Percentiles rank a stretch among this genome's conserved stretches.
These are phyloP conservation scores for Globomyces pollinis-pini DNA, from an alignment of 192 early-diverging fungal genomes.

Conservation along the genomic window DNA sequence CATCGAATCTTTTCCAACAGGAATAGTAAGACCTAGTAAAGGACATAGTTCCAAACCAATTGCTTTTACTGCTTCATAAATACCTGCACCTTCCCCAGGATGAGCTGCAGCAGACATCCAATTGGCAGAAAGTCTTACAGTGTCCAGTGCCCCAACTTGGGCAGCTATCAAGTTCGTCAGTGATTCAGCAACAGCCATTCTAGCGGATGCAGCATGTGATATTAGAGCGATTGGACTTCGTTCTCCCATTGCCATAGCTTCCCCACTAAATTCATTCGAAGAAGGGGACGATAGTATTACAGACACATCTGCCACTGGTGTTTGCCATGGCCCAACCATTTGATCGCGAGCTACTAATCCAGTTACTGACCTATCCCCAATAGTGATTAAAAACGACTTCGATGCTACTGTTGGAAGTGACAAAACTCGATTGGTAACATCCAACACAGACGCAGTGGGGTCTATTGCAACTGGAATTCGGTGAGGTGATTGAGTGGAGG, in stretches of 20 bases:
- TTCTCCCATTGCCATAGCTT: slow-evolving; percentile 99
- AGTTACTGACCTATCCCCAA: slow-evolving; percentile 93
- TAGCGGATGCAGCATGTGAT: slow-evolving; percentile 77
- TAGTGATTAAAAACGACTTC: slow-evolving; percentile 95
- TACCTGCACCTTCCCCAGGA: slow-evolving; percentile 81
- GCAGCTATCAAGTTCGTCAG: slow-evolving; percentile 90
- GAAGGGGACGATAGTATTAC: slow-evolving; percentile 78
- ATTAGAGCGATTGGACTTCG: slow-evolving; percentile 80
- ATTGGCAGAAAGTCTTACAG: slow-evolving; percentile 87
- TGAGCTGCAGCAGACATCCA: slow-evolving; percentile 97
- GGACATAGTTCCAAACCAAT: slow-evolving; percentile 92
- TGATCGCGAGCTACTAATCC: slow-evolving; percentile 94
- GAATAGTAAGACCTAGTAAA: slow-evolving; percentile 84
- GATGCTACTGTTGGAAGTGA: slow-evolving; percentile 81
- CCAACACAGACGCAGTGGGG: slow-evolving; percentile 30
- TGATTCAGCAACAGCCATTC: slow-evolving; percentile 95
- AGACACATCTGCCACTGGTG: slow-evolving; percentile 94
- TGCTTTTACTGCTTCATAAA: slow-evolving; percentile 90
- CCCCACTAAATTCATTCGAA: slow-evolving; percentile 60
- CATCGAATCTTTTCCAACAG: slow-evolving; percentile 99
- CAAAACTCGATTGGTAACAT: slow-evolving; percentile 71
- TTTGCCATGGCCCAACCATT: slow-evolving; percentile 98
- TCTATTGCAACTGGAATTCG: slow-evolving; percentile 56
- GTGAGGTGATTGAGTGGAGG: slow-evolving; percentile 42
- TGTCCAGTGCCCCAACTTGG: slow-evolving; percentile 59